phyloP scores from a whole-genome alignment of 1,139 yeast species.

The Yamadazyma atmosphaerica region DNA sequence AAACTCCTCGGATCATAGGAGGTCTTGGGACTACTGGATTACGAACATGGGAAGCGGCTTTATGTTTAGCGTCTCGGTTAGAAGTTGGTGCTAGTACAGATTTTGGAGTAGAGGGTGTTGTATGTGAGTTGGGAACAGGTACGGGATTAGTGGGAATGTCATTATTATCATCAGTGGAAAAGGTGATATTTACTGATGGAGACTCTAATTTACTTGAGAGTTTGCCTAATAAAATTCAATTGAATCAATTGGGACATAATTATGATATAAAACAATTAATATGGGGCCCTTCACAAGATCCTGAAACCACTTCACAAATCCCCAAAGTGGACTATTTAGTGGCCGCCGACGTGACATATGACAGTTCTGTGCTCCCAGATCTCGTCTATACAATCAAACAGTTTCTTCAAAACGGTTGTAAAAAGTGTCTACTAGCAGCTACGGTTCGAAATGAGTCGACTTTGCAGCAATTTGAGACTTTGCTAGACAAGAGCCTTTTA shows the following conservation, averaged over 20 bases:
- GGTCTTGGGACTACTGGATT: slow-evolving; percentile 84
- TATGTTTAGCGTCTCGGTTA: slow-evolving; percentile 49
- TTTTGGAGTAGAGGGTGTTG: slow-evolving; percentile 19
- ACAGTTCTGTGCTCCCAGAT: slow-evolving; percentile 56
- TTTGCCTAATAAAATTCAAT: slow-evolving; percentile 42
- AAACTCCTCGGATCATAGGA: slow-evolving; percentile 64
- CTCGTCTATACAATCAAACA: slow-evolving; percentile 51
- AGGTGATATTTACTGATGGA: slow-evolving; percentile 72
- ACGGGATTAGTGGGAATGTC: slow-evolving; percentile 82
- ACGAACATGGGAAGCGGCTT: slow-evolving; percentile 93
- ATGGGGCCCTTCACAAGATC: slow-evolving; percentile 55
- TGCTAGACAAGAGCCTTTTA: slow-evolving; percentile 28
- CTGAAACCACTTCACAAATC: slow-evolving; percentile 21
- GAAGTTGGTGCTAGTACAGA: slow-evolving; percentile 49
- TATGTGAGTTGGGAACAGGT: slow-evolving; percentile 85
- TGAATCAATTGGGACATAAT: slow-evolving; percentile 33
- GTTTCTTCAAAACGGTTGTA: slow-evolving; percentile 32
- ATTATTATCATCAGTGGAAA: slow-evolving; percentile 33
- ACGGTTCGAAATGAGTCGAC: slow-evolving; percentile 70
- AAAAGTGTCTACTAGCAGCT: slow-evolving; percentile 59
- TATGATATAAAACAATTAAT: slow-evolving; percentile 35
- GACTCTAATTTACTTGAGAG: slow-evolving; percentile 61
- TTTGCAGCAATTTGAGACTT: slow-evolving; percentile 49
- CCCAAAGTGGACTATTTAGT: slow-evolving; percentile 48
- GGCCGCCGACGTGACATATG: slow-evolving; percentile 90